These are phyloP conservation scores for Paramecium biaurelia DNA, from an alignment of 73 alveolate species.

Conservation along the genomic window DNA sequence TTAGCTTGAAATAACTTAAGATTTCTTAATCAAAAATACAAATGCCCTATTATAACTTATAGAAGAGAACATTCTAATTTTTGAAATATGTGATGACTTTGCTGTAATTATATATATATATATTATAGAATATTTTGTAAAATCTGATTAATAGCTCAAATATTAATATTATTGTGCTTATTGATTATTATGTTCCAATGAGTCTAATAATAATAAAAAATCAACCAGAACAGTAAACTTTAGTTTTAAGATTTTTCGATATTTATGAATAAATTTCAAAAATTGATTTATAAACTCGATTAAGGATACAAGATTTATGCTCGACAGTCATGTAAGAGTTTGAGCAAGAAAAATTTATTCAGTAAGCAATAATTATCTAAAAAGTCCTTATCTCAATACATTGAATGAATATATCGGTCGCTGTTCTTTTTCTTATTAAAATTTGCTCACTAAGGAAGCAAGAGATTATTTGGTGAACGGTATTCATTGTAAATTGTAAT, in stretches of 20 bases:
- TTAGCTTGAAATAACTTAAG: background rate
- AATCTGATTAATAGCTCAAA: background rate
- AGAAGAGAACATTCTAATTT: background rate
- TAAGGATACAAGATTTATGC: background rate
- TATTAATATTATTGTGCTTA: background rate
- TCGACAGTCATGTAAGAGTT: background rate
- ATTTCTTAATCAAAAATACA: background rate
- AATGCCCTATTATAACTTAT: background rate
- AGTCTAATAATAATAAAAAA: background rate
- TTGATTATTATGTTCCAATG: background rate
- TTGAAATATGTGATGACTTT: background rate
- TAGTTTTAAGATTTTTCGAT: background rate
- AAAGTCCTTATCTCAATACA: background rate
- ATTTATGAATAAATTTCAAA: background rate
- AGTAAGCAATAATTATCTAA: background rate
- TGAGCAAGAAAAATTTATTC: background rate
- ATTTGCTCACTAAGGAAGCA: background rate
- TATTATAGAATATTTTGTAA: background rate
- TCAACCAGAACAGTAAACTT: background rate
- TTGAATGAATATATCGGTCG: slow-evolving; percentile 6
- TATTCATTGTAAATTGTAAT: background rate
- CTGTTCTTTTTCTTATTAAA: background rate
- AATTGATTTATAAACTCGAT: background rate
- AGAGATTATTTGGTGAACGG: slow-evolving; percentile 12
- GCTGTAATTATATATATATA: background rate